Evolutionary conservation across 257 asterid genomes (phyloP), one percentile per base, ranked within the genome.

Genomic region (Lithospermum erythrorhizon): DNA sequence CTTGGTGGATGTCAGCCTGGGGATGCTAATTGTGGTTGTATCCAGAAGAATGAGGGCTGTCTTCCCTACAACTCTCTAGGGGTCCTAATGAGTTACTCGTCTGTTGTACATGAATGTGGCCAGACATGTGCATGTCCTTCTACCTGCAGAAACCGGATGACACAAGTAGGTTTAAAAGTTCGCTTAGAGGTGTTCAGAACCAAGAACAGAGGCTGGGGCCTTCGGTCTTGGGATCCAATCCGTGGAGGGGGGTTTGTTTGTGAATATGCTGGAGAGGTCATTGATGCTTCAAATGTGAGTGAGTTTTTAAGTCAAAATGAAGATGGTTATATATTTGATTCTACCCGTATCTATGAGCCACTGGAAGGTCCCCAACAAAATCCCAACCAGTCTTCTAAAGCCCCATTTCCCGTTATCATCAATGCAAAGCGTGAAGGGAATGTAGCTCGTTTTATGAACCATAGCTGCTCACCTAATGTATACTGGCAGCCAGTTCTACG

Each of bases 401-500:
- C 77, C 53, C 94, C 93, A 5, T 83, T 75, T 70, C 94, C 94
- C 25, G 86, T 88, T 59, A 78, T 70, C 63, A 76, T 91, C 30
- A 81, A 80, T 73, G 82, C 93, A 6, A 91, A 83, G 63, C 71
- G 72, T 23, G 77, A 68, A 61, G 98, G 98, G 57, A 91, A 88
- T 62, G 94, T 84, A 55, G 90, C 93, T 27, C 94, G 96, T 20
- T 91, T 91, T 72, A 85, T 88, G 95, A 91, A 91, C 76, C 98
- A 91, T 65, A 83, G 98, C 63, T 91, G 98, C 63, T 82, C 78
- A 0, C 98, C 98, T 8, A 88, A 81, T 60, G 88, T 88, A 60
- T 65, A 65, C 54, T 91, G 98, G 98, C 83, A 68, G 79, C 94
- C 95, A 2, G 82, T 91, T 71, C 61, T 91, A 60, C 93, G 84